Conservation (phyloP, 805 yeast genomes). For the Spathaspora gorwiae region DNA sequence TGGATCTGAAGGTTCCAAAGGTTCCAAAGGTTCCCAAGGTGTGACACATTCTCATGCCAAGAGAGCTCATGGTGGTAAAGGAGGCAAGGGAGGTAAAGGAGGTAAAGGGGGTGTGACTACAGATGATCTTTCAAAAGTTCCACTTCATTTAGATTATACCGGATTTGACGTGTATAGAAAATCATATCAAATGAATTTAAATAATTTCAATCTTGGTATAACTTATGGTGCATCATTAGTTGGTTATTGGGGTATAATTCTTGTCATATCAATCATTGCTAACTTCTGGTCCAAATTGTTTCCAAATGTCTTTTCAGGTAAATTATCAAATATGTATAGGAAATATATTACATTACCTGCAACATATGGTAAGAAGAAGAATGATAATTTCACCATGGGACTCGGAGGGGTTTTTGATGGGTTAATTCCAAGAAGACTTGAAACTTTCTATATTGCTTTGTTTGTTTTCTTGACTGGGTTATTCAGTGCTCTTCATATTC, state of each 20-base stretch:
- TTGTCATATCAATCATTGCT: constrained; percentile 36
- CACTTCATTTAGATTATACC: constrained; percentile 28
- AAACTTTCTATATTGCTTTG: constrained; percentile 36
- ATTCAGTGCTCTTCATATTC: constrained; percentile 21
- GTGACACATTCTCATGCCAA: not conserved
- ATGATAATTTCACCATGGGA: constrained; percentile 8
- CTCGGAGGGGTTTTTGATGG: constrained; percentile 14
- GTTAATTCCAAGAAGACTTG: constrained; percentile 51
- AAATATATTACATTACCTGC: constrained; percentile 27
- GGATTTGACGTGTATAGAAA: constrained; percentile 35
- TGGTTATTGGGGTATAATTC: constrained; percentile 46
- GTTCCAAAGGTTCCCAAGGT: not conserved
- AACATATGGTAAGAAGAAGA: constrained; percentile 12
- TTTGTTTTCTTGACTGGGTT: constrained; percentile 34
- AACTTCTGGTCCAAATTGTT: constrained; percentile 39
- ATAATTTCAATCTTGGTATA: constrained; percentile 37
- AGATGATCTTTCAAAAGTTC: constrained; percentile 17
- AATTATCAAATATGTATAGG: constrained; percentile 18
- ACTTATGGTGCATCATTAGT: constrained; percentile 38
- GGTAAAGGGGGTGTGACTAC: not conserved
- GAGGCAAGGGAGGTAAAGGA: constrained; percentile 1
- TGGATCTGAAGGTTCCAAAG: not conserved
- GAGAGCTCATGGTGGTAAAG: constrained; percentile 5
- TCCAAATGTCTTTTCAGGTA: constrained; percentile 35
- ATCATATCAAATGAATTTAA: constrained; percentile 12